phyloP scores from a whole-genome alignment of 2,329 filamentous ascomycete genomes.

The Colletotrichum zoysiae region DNA sequence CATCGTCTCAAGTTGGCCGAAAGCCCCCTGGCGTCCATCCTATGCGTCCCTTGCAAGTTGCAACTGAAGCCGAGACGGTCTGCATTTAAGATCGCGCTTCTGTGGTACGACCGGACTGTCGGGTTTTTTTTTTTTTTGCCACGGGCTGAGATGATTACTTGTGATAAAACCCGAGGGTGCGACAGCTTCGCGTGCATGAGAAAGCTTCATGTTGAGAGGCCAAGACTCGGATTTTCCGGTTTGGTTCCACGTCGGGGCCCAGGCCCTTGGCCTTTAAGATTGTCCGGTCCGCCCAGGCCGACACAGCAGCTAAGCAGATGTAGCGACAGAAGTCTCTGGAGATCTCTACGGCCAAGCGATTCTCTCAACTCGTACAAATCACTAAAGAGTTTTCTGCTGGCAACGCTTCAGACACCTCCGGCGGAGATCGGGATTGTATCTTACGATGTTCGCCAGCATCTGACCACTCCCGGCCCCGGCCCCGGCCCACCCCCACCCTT shows the following conservation, averaged over 20 bases:
- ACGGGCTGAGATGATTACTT: not conserved
- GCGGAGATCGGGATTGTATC: not conserved
- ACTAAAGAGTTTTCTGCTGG: not conserved
- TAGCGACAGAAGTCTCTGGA: not conserved
- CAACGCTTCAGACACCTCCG: not conserved
- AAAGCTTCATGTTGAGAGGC: not conserved
- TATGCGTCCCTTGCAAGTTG: not conserved
- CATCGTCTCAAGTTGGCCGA: not conserved
- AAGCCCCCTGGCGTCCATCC: not conserved
- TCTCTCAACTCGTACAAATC: too few species aligned
- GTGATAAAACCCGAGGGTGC: not conserved
- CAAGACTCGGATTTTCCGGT: not conserved
- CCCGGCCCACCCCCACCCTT: not conserved
- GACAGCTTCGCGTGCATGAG: not conserved
- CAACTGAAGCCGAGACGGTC: conserved; percentile 1
- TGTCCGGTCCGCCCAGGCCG: not conserved
- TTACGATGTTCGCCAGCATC: not conserved
- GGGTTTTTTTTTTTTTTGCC: not conserved
- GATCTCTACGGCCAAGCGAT: not conserved
- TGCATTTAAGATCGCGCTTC: not conserved
- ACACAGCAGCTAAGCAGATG: not conserved
- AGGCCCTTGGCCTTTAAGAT: conserved; percentile 6
- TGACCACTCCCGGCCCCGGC: not conserved
- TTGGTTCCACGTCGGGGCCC: conserved; percentile 1
- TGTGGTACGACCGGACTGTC: not conserved